Percentiles rank a stretch among this genome's conserved stretches.
These are phyloP conservation scores for Aureobasidium subglaciale DNA, from an alignment of 2,329 filamentous ascomycete genomes.

Conservation along the genomic window DNA sequence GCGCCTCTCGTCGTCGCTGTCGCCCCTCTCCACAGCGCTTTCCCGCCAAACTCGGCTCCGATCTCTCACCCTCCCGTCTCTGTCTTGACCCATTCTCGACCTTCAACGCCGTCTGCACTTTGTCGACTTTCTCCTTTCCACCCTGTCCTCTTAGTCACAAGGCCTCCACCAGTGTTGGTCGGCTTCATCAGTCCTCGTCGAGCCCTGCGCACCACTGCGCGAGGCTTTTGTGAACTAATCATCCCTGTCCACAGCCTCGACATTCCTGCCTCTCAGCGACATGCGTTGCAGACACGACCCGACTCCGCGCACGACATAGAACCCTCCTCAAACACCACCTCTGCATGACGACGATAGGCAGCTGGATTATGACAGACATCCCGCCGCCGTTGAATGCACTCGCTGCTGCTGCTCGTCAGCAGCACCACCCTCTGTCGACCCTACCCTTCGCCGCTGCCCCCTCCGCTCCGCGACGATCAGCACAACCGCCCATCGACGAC, in stretches of 20 bases:
- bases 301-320: constrained; percentile 13
- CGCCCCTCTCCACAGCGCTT: background rate
- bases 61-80: constrained; percentile 4
- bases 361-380: constrained; percentile 14
- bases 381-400: constrained; percentile 12
- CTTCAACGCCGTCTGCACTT: background rate
- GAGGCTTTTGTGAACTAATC: constrained; percentile 1
- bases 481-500: constrained; percentile 2
- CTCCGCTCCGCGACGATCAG: background rate
- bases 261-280: constrained; percentile 9
- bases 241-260: constrained; percentile 11
- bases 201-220: background rate
- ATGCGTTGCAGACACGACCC: constrained; percentile 10
- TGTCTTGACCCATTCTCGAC: constrained; percentile 4
- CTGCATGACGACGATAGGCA: constrained; percentile 8
- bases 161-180: background rate
- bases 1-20: constrained; percentile 5
- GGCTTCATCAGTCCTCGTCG: background rate
- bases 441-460: background rate
- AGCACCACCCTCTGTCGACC: constrained; percentile 3
- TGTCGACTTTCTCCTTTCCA: background rate
- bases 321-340: background rate
- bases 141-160: background rate
- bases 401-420: constrained; percentile 6
- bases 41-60: background rate